A percentile compares a stretch with the other conserved stretches of the same genome.
Conservation (phyloP, 768 basidiomycete genomes). For the Leccinum subgranulosum region DNA sequence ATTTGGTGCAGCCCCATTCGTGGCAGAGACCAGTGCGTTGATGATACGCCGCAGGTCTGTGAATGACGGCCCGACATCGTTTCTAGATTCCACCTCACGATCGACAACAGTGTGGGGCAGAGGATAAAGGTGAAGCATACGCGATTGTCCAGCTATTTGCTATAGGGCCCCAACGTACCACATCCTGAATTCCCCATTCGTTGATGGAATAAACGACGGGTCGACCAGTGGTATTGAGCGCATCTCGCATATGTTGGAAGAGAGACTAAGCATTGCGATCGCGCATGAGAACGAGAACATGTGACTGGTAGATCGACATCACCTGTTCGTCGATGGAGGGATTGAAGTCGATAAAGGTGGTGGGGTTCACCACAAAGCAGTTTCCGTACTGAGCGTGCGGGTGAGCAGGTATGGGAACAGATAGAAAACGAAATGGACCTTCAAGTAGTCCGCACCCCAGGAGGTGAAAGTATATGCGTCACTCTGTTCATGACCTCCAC, state of each 20-base stretch:
- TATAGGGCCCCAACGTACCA: conserved; percentile 42
- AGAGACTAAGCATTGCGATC: neutral
- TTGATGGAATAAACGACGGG: conserved; percentile 49
- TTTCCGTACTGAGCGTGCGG: too few species aligned
- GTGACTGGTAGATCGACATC: neutral
- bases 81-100: neutral
- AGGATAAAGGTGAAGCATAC: conserved; percentile 24
- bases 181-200: conserved; percentile 50
- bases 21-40: conserved; percentile 39
- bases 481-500: too few species aligned
- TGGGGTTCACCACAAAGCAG: too few species aligned
- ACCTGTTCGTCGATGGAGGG: conserved; percentile 6
- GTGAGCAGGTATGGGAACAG: too few species aligned
- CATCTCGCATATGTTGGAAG: conserved; percentile 5
- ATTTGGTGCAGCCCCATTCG: conserved; percentile 46
- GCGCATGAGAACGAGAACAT: neutral
- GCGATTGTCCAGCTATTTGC: conserved; percentile 52
- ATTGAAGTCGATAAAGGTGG: neutral
- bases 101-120: neutral
- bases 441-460: too few species aligned
- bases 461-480: too few species aligned
- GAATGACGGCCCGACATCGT: conserved; percentile 12
- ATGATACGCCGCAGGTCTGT: conserved; percentile 10
- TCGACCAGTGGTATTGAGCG: neutral
- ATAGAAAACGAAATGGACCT: too few species aligned